These are phyloP conservation scores for Penicillium dipodomyicola DNA, from an alignment of 495 filamentous ascomycete genomes.

Conservation along the genomic window DNA sequence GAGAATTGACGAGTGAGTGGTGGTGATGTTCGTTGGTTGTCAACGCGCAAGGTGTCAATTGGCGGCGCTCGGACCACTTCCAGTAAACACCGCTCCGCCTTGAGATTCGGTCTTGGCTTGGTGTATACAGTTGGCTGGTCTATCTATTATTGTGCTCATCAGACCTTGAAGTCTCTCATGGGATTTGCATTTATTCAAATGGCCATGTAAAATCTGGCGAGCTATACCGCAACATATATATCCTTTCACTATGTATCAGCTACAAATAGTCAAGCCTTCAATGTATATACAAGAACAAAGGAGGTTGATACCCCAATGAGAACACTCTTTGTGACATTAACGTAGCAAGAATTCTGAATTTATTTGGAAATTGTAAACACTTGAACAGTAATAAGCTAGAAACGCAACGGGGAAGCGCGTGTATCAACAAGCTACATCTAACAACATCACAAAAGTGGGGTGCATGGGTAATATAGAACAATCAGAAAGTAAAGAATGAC, in stretches of 20 bases:
- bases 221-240: not conserved
- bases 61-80: conserved; percentile 43
- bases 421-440: not conserved
- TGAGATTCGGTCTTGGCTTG: not conserved
- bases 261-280: not conserved
- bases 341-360: not conserved
- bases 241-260: not conserved
- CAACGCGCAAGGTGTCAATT: conserved; percentile 46
- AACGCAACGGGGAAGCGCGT: not conserved
- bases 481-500: conserved; percentile 20
- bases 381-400: conserved; percentile 6
- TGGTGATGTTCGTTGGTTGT: conserved; percentile 15
- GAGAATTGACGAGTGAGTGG: conserved; percentile 13
- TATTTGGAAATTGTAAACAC: not conserved
- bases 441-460: not conserved
- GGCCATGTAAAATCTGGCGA: not conserved
- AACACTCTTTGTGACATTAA: not conserved
- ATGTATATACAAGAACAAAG: too few relatives aligned
- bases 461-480: conserved; percentile 14
- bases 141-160: not conserved
- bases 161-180: not conserved
- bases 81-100: conserved; percentile 22
- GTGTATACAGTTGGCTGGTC: not conserved
- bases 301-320: too few relatives aligned
- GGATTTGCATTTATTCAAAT: not conserved